A percentile compares a stretch with the other conserved stretches of the same genome.
phyloP scores from a whole-genome alignment of 805 yeast genomes.

The Clavispora fructus region DNA sequence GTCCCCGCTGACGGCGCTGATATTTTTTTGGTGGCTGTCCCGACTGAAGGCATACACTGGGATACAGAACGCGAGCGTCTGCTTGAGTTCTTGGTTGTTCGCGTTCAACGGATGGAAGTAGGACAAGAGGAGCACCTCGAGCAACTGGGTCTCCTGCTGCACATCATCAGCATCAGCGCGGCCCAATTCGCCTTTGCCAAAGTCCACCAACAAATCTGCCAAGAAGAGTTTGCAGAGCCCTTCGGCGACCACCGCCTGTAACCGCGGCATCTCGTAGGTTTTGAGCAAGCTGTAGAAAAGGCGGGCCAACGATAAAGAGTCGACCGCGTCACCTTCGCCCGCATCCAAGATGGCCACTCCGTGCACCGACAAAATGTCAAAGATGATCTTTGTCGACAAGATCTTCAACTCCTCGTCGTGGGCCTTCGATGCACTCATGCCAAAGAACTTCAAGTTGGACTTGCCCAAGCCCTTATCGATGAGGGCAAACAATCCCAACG shows the following conservation, averaged over 20 bases:
- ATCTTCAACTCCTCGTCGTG: conserved; percentile 60
- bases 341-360: conserved; percentile 64
- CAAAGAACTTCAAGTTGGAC: conserved; percentile 59
- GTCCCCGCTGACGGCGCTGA: conserved; percentile 62
- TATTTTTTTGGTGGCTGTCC: conserved; percentile 59
- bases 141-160: conserved; percentile 37
- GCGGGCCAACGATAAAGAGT: conserved; percentile 60
- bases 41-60: conserved; percentile 86
- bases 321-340: conserved; percentile 48
- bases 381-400: conserved; percentile 62
- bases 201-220: conserved; percentile 66
- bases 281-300: conserved; percentile 63
- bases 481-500: conserved; percentile 76
- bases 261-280: conserved; percentile 50
- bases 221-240: conserved; percentile 79
- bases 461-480: conserved; percentile 60
- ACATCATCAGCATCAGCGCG: conserved; percentile 16
- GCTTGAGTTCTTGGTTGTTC: conserved; percentile 62
- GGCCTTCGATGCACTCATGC: conserved; percentile 57
- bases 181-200: conserved; percentile 11
- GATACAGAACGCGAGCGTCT: conserved; percentile 78
- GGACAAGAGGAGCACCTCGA: conserved; percentile 64
- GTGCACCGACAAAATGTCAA: conserved; percentile 74
- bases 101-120: conserved; percentile 70
- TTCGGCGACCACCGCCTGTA: conserved; percentile 80